Conservation (phyloP, 768 basidiomycete genomes). For the Podaxis sp. region DNA sequence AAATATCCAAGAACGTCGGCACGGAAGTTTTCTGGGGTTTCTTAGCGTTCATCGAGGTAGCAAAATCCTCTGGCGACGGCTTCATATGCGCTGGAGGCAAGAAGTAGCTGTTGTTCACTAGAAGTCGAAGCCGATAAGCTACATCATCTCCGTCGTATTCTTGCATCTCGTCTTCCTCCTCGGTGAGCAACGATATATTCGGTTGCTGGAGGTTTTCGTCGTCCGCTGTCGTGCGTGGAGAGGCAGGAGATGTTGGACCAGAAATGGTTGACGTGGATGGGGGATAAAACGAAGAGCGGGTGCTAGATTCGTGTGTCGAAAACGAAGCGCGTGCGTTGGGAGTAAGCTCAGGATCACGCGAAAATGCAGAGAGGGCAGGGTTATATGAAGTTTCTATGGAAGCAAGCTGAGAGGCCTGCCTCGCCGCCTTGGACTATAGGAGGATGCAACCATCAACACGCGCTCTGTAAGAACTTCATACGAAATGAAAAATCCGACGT, state of each 20-base stretch:
- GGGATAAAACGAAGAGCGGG: conserved; percentile 80
- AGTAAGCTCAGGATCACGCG: conserved; percentile 45
- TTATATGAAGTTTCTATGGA: conserved; percentile 32
- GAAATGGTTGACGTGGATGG: conserved; percentile 66
- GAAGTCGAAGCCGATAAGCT: conserved; percentile 77
- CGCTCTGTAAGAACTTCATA: conserved; percentile 4
- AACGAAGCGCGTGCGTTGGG: conserved; percentile 56
- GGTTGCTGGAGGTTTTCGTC: conserved; percentile 39
- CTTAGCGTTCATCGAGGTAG: conserved; percentile 41
- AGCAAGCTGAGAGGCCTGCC: conserved; percentile 30
- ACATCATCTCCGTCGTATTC: conserved; percentile 75
- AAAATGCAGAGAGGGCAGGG: conserved; percentile 47
- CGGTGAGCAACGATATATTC: conserved; percentile 45
- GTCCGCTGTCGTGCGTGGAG: conserved; percentile 57
- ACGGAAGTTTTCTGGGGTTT: conserved; percentile 40
- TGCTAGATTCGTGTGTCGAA: conserved; percentile 62
- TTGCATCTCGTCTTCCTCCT: conserved; percentile 49
- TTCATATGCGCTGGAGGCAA: conserved; percentile 87
- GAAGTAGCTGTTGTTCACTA: conserved; percentile 87
- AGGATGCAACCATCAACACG: conserved; percentile 18
- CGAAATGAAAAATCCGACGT: conserved; percentile 24
- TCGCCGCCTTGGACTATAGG: conserved; percentile 34
- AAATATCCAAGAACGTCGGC: conserved; percentile 69
- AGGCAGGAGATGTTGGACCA: conserved; percentile 62
- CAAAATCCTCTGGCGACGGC: conserved; percentile 68